phyloP scores from a whole-genome alignment of 2,329 filamentous ascomycete genomes.

The Pyrenochaeta sp. region DNA sequence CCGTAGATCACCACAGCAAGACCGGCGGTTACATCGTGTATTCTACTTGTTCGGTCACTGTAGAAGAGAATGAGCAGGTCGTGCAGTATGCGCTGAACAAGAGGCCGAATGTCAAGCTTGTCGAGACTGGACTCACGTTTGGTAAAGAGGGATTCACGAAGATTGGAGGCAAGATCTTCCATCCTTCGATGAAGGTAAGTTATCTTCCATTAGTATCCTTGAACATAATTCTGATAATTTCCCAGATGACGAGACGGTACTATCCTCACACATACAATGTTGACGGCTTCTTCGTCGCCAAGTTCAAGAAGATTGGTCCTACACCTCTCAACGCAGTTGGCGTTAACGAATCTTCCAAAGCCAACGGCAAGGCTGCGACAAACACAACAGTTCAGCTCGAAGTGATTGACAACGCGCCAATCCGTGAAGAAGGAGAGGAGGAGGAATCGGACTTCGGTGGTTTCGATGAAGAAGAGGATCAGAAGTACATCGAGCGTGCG shows the following conservation, averaged over 20 bases:
- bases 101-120: slow-evolving; percentile 91
- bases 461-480: slow-evolving; percentile 61
- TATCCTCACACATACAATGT: slow-evolving; percentile 62
- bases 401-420: slow-evolving; percentile 74
- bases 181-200: slow-evolving; percentile 82
- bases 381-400: slow-evolving; percentile 54
- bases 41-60: slow-evolving; percentile 92
- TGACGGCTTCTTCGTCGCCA: slow-evolving; percentile 97
- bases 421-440: slow-evolving; percentile 56
- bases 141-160: slow-evolving; percentile 91
- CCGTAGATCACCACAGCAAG: slow-evolving; percentile 87
- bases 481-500: slow-evolving; percentile 57
- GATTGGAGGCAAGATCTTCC: slow-evolving; percentile 91
- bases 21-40: slow-evolving; percentile 96
- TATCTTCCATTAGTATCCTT: background rate
- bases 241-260: slow-evolving; percentile 43
- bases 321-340: slow-evolving; percentile 69
- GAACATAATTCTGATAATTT: slow-evolving; percentile 62
- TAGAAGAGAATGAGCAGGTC: slow-evolving; percentile 93
- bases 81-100: slow-evolving; percentile 92
- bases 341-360: slow-evolving; percentile 34
- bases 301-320: slow-evolving; percentile 91
- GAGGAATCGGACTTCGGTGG: slow-evolving; percentile 57
- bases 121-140: slow-evolving; percentile 89
- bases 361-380: slow-evolving; percentile 46